phyloP scores from a whole-genome alignment of 306 rosid genomes.

The Quercus cerris region DNA sequence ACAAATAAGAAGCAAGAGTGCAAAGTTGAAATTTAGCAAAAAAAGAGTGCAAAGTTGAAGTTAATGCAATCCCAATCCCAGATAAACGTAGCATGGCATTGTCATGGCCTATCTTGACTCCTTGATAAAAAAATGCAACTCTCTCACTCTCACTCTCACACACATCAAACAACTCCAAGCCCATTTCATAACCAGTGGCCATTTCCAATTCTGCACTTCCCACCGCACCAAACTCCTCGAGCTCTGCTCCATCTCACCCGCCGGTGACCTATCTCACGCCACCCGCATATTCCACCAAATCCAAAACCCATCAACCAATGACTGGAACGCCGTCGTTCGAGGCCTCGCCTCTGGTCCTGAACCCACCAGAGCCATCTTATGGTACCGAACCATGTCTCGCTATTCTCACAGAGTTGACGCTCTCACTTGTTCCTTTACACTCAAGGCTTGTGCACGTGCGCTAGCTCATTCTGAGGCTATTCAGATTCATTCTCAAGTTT shows the following conservation, averaged over 20 bases:
- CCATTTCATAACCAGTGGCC: conserved; percentile 56
- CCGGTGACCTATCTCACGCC: conserved; percentile 60
- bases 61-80: too few relatives aligned
- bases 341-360: conserved; percentile 69
- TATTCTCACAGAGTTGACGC: conserved; percentile 54
- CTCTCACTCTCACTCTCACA: conserved; percentile 38
- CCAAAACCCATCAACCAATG: conserved; percentile 58
- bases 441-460: conserved; percentile 85
- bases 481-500: conserved; percentile 65
- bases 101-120: conserved; percentile 46
- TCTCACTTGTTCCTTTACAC: conserved; percentile 72
- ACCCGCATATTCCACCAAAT: conserved; percentile 43
- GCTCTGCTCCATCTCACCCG: conserved; percentile 59
- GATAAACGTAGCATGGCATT: conserved; percentile 16
- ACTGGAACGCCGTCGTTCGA: conserved; percentile 78
- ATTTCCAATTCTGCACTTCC: conserved; percentile 52
- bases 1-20: too few relatives aligned
- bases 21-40: too few relatives aligned
- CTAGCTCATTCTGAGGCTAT: conserved; percentile 56
- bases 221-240: conserved; percentile 67
- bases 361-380: conserved; percentile 62
- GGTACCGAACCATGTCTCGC: conserved; percentile 52
- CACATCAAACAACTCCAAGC: conserved; percentile 72
- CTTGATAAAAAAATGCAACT: conserved; percentile 54
- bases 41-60: too few relatives aligned